Base-by-base conservation (phyloP, 2,329 filamentous ascomycete genomes). In the Ophiostoma quercus region DNA sequence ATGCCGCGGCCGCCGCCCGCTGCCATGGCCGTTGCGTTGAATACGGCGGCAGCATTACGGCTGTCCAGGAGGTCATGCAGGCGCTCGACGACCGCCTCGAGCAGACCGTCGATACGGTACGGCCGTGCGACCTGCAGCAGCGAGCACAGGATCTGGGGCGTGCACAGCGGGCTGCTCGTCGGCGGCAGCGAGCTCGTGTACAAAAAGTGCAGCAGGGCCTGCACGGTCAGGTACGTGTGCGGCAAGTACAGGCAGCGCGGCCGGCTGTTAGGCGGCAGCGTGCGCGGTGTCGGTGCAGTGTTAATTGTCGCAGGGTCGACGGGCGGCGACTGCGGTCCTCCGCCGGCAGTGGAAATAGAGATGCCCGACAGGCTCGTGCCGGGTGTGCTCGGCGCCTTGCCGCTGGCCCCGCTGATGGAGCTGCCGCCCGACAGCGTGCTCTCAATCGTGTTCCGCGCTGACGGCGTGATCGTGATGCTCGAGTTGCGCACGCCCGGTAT, bases 1-100 rank as follows among this genome's bases (percentile, higher is more conserved):
- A 94, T 92, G 66, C 92, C 91, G 66, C 93, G 88, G 0, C 95
- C 95, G 34, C 95, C 94, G 12, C 95, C 95, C 1, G 95, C 95
- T 0, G 94, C 95, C 95, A 98, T 98, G 68, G 95, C 95, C 0
- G 94, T 95, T 0, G 95, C 95, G 74, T 99, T 99, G 83, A 99
- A 99, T 0, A 99, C 94, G 6, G 95, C 95, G 0, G 95, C 95
- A 0, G 95, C 94, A 74, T 98, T 99, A 66, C 94, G 87, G 66
- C 92, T 95, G 78, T 99, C 95, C 3, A 99, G 86, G 0, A 96
- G 87, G 39, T 91, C 86, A 76, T 99, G 95, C 0, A 99, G 84
- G 8, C 94, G 88, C 79, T 98, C 93, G 11, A 98, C 92, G 1
- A 96, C 92, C 0, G 92, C 92, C 80, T 99, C 95, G 0, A 98